Conservation (phyloP, 2,329 filamentous ascomycete genomes). For the Exserohilum turcica region DNA sequence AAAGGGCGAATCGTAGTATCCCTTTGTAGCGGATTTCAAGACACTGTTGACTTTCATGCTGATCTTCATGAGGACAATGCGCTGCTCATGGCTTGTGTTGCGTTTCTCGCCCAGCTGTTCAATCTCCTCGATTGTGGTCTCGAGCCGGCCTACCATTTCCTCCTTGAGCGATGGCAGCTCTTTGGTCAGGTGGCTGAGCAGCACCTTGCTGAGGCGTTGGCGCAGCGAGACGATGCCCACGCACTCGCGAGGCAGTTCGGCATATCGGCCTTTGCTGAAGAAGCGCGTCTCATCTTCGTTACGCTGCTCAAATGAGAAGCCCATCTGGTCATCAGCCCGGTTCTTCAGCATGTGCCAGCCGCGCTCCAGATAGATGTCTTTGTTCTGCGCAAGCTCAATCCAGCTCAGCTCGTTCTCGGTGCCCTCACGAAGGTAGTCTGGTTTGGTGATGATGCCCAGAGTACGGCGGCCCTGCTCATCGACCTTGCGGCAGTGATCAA, state of each 20-base stretch:
- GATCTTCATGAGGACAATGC: conserved; percentile 54
- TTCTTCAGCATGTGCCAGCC: conserved; percentile 64
- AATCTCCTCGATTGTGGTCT: conserved; percentile 42
- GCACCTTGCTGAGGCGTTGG: conserved; percentile 57
- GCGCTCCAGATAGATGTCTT: conserved; percentile 49
- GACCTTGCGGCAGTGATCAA: conserved; percentile 55
- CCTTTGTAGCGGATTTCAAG: conserved; percentile 56
- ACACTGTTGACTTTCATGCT: conserved; percentile 54
- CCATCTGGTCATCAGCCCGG: conserved; percentile 44
- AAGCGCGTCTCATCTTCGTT: conserved; percentile 46
- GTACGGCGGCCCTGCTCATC: conserved; percentile 57
- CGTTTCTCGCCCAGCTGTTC: conserved; percentile 57
- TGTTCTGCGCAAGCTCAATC: conserved; percentile 48
- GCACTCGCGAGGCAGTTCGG: conserved; percentile 28
- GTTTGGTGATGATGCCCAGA: conserved; percentile 64
- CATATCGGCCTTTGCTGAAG: conserved; percentile 41
- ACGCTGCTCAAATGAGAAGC: conserved; percentile 48
- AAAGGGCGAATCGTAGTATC: conserved; percentile 58
- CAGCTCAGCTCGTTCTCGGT: conserved; percentile 53
- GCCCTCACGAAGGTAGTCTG: conserved; percentile 52
- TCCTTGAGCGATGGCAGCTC: conserved; percentile 44
- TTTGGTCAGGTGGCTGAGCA: conserved; percentile 47
- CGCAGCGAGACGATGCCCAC: conserved; percentile 58
- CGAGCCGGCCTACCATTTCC: conserved; percentile 39
- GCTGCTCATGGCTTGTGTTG: conserved; percentile 55